phyloP scores from a whole-genome alignment of 2,329 filamentous ascomycete genomes.

The Claviceps lovelessii region DNA sequence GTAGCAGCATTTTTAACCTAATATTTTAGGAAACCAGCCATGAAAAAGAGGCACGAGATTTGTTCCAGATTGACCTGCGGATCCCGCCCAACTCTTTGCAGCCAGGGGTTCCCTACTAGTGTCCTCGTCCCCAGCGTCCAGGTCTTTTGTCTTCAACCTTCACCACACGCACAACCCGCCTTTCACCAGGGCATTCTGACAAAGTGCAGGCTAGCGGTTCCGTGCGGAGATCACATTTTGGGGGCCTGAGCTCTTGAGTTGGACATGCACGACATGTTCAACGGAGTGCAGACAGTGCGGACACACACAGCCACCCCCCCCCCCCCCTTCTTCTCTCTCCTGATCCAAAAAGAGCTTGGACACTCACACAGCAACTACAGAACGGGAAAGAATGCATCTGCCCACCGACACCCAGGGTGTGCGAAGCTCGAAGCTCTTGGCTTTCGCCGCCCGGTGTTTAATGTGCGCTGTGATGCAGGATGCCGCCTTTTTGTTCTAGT shows the following conservation, averaged over 20 bases:
- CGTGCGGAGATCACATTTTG: not conserved
- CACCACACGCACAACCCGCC: not conserved
- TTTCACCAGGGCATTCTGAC: not conserved
- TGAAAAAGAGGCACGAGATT: not conserved
- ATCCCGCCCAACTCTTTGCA: not conserved
- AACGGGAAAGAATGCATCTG: not conserved
- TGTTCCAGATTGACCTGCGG: not conserved
- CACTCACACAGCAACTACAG: not conserved
- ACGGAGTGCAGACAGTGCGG: no score
- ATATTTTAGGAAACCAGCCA: not conserved
- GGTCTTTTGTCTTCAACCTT: not conserved
- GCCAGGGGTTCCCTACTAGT: not conserved
- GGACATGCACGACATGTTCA: not conserved
- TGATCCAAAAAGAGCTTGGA: not conserved
- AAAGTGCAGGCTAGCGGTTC: not conserved
- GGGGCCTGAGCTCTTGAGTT: not conserved
- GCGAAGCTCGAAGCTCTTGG: not conserved
- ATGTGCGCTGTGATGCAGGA: conserved; percentile 4
- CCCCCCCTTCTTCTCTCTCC: not conserved
- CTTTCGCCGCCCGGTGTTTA: not conserved
- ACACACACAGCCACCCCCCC: no score
- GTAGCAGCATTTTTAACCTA: no score
- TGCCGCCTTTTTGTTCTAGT: conserved; percentile 4
- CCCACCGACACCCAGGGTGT: not conserved
- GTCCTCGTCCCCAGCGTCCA: not conserved